These are phyloP conservation scores for Kalanchoe fedtschenkoi DNA, from an alignment of 164 flowering plant species.

Conservation along the genomic window DNA sequence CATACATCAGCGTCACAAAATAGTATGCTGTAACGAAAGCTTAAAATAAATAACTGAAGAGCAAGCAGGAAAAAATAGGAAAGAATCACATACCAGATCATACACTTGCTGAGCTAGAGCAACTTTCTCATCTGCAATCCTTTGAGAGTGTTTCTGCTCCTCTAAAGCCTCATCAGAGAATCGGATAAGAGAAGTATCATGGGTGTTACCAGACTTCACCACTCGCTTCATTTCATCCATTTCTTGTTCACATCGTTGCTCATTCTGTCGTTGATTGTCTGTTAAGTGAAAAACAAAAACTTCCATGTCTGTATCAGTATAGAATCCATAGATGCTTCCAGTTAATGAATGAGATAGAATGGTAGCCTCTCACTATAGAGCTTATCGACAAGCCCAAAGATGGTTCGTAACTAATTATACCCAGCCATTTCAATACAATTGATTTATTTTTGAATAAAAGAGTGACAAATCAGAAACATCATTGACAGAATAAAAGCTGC, in stretches of 20 bases:
- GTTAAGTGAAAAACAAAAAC: constrained; percentile 16
- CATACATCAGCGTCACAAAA: too few species aligned
- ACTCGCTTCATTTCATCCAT: constrained; percentile 60
- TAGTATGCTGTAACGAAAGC: background rate
- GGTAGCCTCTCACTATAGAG: too few species aligned
- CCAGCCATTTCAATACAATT: too few species aligned
- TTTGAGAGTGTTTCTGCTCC: constrained; percentile 83
- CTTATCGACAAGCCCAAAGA: too few species aligned
- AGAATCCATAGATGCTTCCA: background rate
- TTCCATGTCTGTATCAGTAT: background rate
- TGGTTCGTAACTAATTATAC: too few species aligned
- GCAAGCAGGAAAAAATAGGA: background rate
- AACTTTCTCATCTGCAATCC: constrained; percentile 96
- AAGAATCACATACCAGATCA: constrained; percentile 62
- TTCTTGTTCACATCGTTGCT: constrained; percentile 78
- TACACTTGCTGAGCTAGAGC: constrained; percentile 76
- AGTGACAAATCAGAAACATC: too few species aligned
- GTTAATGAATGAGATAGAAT: background rate
- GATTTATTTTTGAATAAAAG: too few species aligned
- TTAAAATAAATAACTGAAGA: background rate
- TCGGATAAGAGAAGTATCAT: constrained; percentile 46
- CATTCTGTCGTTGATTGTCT: constrained; percentile 81
- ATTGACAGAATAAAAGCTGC: too few species aligned
- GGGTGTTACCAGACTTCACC: constrained; percentile 49
- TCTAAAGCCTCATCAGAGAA: constrained; percentile 91